phyloP scores from a whole-genome alignment of 768 basidiomycete genomes.

The Candolleomyces efflorescens region DNA sequence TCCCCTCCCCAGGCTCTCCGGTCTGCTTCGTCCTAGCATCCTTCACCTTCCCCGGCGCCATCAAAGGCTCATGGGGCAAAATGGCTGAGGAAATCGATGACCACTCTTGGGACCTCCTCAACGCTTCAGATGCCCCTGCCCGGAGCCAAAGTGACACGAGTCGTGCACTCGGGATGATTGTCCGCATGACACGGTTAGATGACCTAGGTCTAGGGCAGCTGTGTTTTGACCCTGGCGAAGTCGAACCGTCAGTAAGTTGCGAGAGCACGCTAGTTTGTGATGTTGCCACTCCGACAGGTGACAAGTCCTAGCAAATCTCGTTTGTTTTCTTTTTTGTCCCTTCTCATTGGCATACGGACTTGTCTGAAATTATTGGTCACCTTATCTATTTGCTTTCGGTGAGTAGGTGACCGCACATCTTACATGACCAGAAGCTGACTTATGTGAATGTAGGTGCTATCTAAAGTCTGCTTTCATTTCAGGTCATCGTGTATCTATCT shows the following conservation, averaged over 20 bases:
- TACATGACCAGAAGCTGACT: too few relatives aligned
- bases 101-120: conserved; percentile 57
- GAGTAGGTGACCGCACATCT: too few relatives aligned
- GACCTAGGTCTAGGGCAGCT: conserved; percentile 73
- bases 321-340: too few relatives aligned
- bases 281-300: too few relatives aligned
- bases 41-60: conserved; percentile 57
- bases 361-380: too few relatives aligned
- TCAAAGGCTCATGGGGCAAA: conserved; percentile 66
- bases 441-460: too few relatives aligned
- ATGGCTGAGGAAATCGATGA: conserved; percentile 68
- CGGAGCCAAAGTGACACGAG: conserved; percentile 27
- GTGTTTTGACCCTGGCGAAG: conserved; percentile 29
- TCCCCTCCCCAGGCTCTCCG: conserved; percentile 53
- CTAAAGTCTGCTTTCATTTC: too few relatives aligned
- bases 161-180: conserved; percentile 51
- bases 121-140: conserved; percentile 33
- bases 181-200: conserved; percentile 71
- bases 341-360: too few relatives aligned
- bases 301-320: too few relatives aligned
- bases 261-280: too few relatives aligned
- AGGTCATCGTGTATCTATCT: too few relatives aligned
- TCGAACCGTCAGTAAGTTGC: not conserved
- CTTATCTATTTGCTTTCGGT: too few relatives aligned
- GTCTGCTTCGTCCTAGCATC: conserved; percentile 74